Base-by-base conservation (phyloP, 169 alveolate species). In the Eimeria zaria region DNA sequence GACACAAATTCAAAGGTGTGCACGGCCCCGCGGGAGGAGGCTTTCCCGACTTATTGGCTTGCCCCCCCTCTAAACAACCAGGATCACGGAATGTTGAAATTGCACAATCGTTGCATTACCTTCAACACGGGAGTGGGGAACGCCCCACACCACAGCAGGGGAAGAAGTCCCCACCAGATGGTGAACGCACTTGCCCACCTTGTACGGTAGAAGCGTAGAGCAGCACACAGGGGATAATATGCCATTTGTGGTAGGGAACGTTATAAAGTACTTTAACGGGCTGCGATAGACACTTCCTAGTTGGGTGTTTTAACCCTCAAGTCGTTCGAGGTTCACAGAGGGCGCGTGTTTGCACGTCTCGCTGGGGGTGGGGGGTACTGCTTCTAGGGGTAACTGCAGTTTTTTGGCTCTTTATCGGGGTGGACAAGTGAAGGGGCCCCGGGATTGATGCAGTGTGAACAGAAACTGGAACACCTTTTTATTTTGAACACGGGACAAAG, bases 351-450 rank as follows among this genome's bases (percentile, higher is more conserved):
- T 76, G 24, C 64, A 44, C 60, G 39, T 76, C 87, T 76, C 87
- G 87, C n/a, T n/a, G 60, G 44, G 33, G 33, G 58, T 41, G 87
- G 87, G 87, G 55, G 87, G 58, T 76, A 44, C 64, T 20, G 64
- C 87, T 12, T 16, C 64, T 18, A 24, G 36, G 55, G 58, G n/a
- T 12, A 76, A 44, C 64, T 41, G 87, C 62, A 44, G 6, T 1
- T 9, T 44, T 44, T 44, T 22, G 64, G 39, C 27, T 24, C 62
- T 76, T 69, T 69, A 33, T 51, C 51, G 5, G 51, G 46, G 36
- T 8, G 24, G 80, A 6, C 27, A 36, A 7, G 22, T 69, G 80
- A 69, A 69, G 36, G n/a, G 51, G 36, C n/a, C 2, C 27, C 12
- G 80, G 80, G n/a, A 69, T 69, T 22, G 80, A 69, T 36, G n/a